Evolutionary conservation across 306 rosid genomes (phyloP).

Genomic region (Luffa aegyptiaca): DNA sequence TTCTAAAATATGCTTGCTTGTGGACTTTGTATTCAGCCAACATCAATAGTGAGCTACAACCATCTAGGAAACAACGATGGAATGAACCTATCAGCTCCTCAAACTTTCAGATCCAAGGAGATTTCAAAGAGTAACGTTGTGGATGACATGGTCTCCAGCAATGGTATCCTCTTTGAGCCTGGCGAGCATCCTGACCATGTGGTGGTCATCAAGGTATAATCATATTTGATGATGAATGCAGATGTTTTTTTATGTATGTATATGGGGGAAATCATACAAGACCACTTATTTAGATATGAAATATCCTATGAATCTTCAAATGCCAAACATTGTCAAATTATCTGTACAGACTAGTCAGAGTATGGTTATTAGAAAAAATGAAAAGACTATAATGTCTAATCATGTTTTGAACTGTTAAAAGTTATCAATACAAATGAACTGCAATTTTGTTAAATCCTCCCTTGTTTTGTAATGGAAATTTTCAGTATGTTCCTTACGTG

Average conservation of each 20-base stretch:
- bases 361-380: neutral
- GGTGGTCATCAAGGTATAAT: constrained; percentile 79
- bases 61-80: constrained; percentile 99
- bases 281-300: neutral
- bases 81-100: constrained; percentile 97
- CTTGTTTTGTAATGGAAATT: constrained; percentile 9
- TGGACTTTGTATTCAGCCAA: constrained; percentile 41
- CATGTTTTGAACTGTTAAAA: neutral
- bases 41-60: constrained; percentile 96
- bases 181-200: constrained; percentile 99
- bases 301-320: neutral
- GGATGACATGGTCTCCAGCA: constrained; percentile 97
- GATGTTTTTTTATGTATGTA: no score
- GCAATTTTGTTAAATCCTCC: neutral
- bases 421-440: neutral
- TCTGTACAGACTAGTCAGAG: no score
- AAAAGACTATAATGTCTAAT: neutral
- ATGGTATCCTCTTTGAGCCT: constrained; percentile 75
- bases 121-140: constrained; percentile 97
- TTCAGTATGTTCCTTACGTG: constrained; percentile 91
- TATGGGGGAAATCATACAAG: no score
- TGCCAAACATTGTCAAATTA: no score
- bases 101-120: constrained; percentile 95
- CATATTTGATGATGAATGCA: neutral
- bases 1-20: neutral